These are phyloP conservation scores for Simmondsia chinensis DNA, from an alignment of 148 eudicot genomes.

Conservation along the genomic window DNA sequence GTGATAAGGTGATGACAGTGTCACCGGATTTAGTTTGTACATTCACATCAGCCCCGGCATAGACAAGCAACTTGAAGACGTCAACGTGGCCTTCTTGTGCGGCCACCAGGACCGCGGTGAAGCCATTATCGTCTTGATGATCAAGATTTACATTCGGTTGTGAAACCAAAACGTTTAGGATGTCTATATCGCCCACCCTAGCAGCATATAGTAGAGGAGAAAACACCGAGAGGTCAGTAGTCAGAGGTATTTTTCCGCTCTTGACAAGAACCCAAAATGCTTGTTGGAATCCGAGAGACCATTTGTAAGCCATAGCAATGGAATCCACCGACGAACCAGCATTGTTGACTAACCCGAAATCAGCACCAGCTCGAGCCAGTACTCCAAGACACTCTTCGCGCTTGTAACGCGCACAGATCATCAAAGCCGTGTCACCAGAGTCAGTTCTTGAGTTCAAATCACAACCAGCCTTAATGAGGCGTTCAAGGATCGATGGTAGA, in stretches of 20 bases:
- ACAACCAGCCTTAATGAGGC: slow-evolving; percentile 53
- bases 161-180: slow-evolving; percentile 42
- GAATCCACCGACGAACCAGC: slow-evolving; percentile 39
- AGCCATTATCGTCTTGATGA: slow-evolving; percentile 55
- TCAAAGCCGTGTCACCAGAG: slow-evolving; percentile 63
- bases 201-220: slow-evolving; percentile 60
- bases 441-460: slow-evolving; percentile 56
- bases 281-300: slow-evolving; percentile 50
- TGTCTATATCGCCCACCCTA: slow-evolving; percentile 48
- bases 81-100: slow-evolving; percentile 73
- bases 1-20: slow-evolving; percentile 44
- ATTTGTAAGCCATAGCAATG: slow-evolving; percentile 32
- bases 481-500: slow-evolving; percentile 23
- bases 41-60: slow-evolving; percentile 81
- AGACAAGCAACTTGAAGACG: slow-evolving; percentile 62
- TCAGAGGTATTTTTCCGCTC: slow-evolving; percentile 41
- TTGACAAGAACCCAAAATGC: slow-evolving; percentile 31
- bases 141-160: slow-evolving; percentile 38
- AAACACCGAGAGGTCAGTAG: slow-evolving; percentile 41
- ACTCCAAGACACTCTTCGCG: slow-evolving; percentile 50
- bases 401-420: slow-evolving; percentile 46
- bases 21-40: slow-evolving; percentile 58
- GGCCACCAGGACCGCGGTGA: slow-evolving; percentile 66
- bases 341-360: slow-evolving; percentile 52
- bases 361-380: slow-evolving; percentile 63